These are phyloP conservation scores for Salvia rosmarinus DNA, from an alignment of 257 asterid genomes.

Conservation along the genomic window DNA sequence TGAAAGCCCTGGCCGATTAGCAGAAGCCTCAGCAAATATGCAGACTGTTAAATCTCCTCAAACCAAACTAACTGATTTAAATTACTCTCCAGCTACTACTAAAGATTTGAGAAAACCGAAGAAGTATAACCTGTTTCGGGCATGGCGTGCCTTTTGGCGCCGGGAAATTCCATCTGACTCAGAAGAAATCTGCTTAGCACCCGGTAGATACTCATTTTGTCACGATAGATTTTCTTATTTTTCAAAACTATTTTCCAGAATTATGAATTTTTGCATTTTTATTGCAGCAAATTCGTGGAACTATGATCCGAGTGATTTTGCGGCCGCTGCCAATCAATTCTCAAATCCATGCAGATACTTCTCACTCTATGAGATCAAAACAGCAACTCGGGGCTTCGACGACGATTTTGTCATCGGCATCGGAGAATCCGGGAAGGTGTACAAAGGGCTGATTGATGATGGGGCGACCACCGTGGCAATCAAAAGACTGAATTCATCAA, in stretches of 20 bases:
- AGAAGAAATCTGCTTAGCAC: neutral
- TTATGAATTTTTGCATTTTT: too few relatives aligned
- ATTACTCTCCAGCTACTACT: slow-evolving; percentile 8
- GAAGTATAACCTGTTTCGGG: neutral
- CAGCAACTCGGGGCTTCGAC: slow-evolving; percentile 48
- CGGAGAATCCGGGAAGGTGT: slow-evolving; percentile 16
- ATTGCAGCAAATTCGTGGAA: neutral
- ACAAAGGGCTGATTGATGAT: slow-evolving; percentile 22
- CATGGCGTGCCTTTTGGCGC: slow-evolving; percentile 33
- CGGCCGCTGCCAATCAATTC: neutral
- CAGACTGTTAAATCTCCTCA: slow-evolving; percentile 10
- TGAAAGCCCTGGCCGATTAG: slow-evolving; percentile 1
- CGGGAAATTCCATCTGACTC: neutral
- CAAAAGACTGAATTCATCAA: slow-evolving; percentile 7
- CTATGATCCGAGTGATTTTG: neutral
- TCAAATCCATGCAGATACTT: slow-evolving; percentile 33
- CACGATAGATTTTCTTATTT: too few relatives aligned
- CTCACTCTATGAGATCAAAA: slow-evolving; percentile 46
- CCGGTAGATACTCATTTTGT: neutral
- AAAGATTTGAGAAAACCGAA: slow-evolving; percentile 23
- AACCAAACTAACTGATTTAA: neutral
- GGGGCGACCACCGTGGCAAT: slow-evolving; percentile 26
- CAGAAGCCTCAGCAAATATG: neutral
- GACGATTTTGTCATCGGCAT: slow-evolving; percentile 14
- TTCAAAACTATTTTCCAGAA: too few relatives aligned